Conservation (phyloP, 768 basidiomycete species). For the Lentinula sp. region DNA sequence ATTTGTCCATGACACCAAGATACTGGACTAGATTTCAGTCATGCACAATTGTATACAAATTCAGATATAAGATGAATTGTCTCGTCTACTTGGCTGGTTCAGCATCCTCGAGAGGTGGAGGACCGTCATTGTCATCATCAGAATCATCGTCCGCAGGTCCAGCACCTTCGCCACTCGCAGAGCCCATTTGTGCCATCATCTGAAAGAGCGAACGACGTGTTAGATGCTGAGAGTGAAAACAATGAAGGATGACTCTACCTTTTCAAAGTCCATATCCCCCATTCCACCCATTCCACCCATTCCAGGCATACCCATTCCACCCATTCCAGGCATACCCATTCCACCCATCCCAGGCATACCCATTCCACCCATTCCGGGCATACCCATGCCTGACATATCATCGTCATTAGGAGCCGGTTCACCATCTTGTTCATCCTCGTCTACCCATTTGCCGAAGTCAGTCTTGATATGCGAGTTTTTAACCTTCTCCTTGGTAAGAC, state of each 20-base stretch:
- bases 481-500: slow-evolving; percentile 84
- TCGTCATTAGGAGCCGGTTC: slow-evolving; percentile 40
- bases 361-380: slow-evolving; percentile 44
- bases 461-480: slow-evolving; percentile 85
- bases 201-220: slow-evolving; percentile 12
- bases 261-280: slow-evolving; percentile 58
- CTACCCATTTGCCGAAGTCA: slow-evolving; percentile 93
- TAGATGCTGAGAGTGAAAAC: slow-evolving; percentile 4
- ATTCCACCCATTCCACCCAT: slow-evolving; percentile 40
- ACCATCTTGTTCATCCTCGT: slow-evolving; percentile 94
- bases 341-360: slow-evolving; percentile 42
- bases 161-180: slow-evolving; percentile 16
- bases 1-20: not conserved
- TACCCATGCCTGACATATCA: slow-evolving; percentile 9
- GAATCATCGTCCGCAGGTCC: slow-evolving; percentile 13
- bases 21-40: not conserved
- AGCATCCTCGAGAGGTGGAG: slow-evolving; percentile 76
- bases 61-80: not conserved
- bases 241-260: slow-evolving; percentile 30
- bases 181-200: slow-evolving; percentile 50
- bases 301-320: slow-evolving; percentile 51
- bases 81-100: slow-evolving; percentile 35
- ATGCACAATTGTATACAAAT: not conserved
- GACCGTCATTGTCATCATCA: slow-evolving; percentile 44
- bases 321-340: slow-evolving; percentile 56